Evolutionary conservation across 768 basidiomycete species (phyloP).

Genomic region (Termitomyces sp.): DNA sequence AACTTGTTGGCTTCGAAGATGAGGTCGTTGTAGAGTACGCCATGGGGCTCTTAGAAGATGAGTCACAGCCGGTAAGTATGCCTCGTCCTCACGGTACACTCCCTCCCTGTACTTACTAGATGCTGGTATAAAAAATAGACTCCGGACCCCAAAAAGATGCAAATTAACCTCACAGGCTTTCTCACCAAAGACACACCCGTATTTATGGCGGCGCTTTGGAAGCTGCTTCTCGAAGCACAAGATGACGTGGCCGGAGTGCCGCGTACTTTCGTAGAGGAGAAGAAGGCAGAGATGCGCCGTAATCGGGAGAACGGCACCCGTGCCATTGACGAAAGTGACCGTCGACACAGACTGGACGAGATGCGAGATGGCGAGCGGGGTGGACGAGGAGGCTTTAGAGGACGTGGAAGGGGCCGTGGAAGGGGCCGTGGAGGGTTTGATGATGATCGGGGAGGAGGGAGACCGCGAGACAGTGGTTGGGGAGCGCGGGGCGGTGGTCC

Average conservation of each 20-base stretch:
- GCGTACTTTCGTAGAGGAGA: conserved; percentile 82
- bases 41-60: conserved; percentile 89
- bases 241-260: conserved; percentile 86
- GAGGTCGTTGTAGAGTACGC: conserved; percentile 97
- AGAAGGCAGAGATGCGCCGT: conserved; percentile 86
- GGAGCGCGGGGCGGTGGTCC: conserved; percentile 56
- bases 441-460: conserved; percentile 37
- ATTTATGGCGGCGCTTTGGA: conserved; percentile 91
- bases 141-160: conserved; percentile 93
- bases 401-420: conserved; percentile 56
- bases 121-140: conserved; percentile 35
- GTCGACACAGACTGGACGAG: conserved; percentile 63
- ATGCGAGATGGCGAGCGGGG: conserved; percentile 57
- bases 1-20: conserved; percentile 91
- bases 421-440: conserved; percentile 45
- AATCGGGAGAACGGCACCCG: conserved; percentile 57
- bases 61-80: conserved; percentile 65
- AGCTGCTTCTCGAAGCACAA: conserved; percentile 89
- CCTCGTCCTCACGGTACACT: neutral
- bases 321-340: conserved; percentile 65
- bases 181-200: conserved; percentile 77
- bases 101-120: neutral
- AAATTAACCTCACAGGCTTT: conserved; percentile 91
- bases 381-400: conserved; percentile 39
- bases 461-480: conserved; percentile 67